phyloP scores from a whole-genome alignment of 2,329 filamentous ascomycete genomes.

The Botryotinia calthae region DNA sequence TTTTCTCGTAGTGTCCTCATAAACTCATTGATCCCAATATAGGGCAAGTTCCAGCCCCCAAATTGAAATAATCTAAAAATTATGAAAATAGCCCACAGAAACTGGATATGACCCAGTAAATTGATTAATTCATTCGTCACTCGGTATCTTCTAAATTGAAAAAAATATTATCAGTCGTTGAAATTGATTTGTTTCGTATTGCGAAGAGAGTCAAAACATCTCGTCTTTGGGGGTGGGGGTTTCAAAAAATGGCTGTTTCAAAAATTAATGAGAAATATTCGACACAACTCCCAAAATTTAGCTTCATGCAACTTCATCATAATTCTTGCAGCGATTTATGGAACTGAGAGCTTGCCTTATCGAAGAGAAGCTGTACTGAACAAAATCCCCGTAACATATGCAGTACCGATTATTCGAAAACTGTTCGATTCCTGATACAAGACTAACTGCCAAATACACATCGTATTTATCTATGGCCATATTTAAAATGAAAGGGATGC shows the following conservation, averaged over 20 bases:
- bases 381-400: background rate
- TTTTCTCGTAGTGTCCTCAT: background rate
- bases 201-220: background rate
- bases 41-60: no score
- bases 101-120: background rate
- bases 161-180: background rate
- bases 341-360: background rate
- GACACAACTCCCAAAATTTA: background rate
- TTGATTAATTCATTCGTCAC: background rate
- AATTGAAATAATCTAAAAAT: background rate
- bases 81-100: background rate
- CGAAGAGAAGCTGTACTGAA: background rate
- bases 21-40: background rate
- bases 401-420: background rate
- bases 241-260: background rate
- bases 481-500: background rate
- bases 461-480: background rate
- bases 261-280: background rate
- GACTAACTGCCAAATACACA: background rate
- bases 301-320: background rate
- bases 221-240: background rate
- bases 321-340: background rate
- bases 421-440: background rate
- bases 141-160: background rate
- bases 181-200: background rate